Percentiles rank a stretch among this genome's conserved stretches.
phyloP scores from a whole-genome alignment of 1,139 yeast genomes.

The Groenewaldozyma sp. region DNA sequence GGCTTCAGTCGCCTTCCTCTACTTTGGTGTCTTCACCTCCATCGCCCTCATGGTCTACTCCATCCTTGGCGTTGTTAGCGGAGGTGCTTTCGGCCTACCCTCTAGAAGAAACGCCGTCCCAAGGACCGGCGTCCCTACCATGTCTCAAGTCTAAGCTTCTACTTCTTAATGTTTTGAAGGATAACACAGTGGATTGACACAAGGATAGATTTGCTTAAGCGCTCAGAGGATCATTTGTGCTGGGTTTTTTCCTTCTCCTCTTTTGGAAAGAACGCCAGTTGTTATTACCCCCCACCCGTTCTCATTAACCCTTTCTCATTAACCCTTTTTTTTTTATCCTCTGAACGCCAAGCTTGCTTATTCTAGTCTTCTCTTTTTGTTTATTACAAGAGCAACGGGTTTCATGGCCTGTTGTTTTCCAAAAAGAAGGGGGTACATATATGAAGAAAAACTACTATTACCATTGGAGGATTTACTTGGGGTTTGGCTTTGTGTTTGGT shows the following conservation, averaged over 20 bases:
- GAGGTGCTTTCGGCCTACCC: conserved; percentile 63
- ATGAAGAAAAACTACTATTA: too few relatives aligned
- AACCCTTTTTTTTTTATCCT: too few relatives aligned
- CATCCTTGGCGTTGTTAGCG: conserved; percentile 44
- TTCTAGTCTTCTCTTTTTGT: too few relatives aligned
- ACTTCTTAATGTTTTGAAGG: too few relatives aligned
- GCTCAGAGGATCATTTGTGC: background rate
- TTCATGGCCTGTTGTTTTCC: too few relatives aligned
- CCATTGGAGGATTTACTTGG: too few relatives aligned
- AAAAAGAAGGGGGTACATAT: too few relatives aligned
- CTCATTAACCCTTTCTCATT: too few relatives aligned
- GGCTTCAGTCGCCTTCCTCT: conserved; percentile 83
- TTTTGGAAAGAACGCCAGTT: background rate
- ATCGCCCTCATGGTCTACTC: conserved; percentile 61
- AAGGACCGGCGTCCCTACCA: conserved; percentile 81
- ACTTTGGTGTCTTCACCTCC: conserved; percentile 72
- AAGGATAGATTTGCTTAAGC: background rate
- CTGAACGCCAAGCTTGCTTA: too few relatives aligned
- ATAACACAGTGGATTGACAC: background rate
- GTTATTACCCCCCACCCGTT: too few relatives aligned
- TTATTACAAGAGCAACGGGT: too few relatives aligned
- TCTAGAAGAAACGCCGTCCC: conserved; percentile 40
- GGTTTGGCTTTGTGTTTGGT: too few relatives aligned
- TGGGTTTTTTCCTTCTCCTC: background rate
- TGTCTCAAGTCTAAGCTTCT: conserved; percentile 60